These are phyloP conservation scores for Geranium incanum DNA, from an alignment of 441 rosid species.

Conservation along the genomic window DNA sequence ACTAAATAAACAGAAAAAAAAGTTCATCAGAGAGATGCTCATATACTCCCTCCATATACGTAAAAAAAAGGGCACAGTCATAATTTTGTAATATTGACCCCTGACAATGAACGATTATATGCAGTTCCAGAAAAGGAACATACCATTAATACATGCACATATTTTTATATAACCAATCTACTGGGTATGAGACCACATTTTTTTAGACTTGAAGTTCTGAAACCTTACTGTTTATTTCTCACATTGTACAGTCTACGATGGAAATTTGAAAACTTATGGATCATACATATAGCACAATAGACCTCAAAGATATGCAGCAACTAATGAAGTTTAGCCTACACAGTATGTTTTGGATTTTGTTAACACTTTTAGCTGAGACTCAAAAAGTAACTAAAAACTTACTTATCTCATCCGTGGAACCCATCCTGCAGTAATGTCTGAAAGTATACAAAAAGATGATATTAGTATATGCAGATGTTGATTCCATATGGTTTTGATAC, in stretches of 20 bases:
- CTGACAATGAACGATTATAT: neutral
- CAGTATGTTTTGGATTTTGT: neutral
- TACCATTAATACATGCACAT: neutral
- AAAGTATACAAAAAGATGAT: slow-evolving; percentile 25
- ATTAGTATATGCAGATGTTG: slow-evolving; percentile 18
- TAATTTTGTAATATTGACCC: neutral
- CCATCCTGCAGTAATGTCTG: slow-evolving; percentile 86
- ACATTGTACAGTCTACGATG: neutral
- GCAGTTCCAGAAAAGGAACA: neutral
- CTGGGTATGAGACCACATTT: neutral
- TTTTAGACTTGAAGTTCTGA: neutral
- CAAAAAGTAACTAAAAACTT: slow-evolving; percentile 22
- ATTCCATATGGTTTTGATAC: slow-evolving; percentile 9
- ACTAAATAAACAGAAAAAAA: slow-evolving; percentile 2
- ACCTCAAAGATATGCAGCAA: neutral
- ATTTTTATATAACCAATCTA: neutral
- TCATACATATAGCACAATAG: neutral
- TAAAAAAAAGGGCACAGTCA: neutral
- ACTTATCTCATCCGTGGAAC: slow-evolving; percentile 75
- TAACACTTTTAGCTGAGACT: neutral
- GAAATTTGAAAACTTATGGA: neutral
- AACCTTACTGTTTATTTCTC: neutral
- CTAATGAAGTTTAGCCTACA: neutral
- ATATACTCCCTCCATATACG: neutral
- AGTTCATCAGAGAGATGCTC: neutral